A percentile compares a stretch with the other conserved stretches of the same genome.
phyloP scores from a whole-genome alignment of 805 yeast genomes.

The Barnettozyma wickerhamii region DNA sequence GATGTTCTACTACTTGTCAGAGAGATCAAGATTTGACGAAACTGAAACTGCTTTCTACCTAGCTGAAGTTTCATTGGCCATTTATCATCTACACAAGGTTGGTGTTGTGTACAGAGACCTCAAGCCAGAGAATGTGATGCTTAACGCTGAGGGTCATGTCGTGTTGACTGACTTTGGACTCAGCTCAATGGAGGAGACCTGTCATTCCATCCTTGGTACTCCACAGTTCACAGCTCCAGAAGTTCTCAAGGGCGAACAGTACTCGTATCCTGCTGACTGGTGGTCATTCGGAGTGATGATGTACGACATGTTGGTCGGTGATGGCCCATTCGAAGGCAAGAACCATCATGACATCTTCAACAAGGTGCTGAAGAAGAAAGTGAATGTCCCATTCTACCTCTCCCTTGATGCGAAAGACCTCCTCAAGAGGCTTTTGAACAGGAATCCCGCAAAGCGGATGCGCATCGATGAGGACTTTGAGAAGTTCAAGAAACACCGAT shows the following conservation, averaged over 20 bases:
- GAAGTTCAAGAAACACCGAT: slow-evolving; percentile 55
- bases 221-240: slow-evolving; percentile 75
- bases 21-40: slow-evolving; percentile 43
- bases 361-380: slow-evolving; percentile 59
- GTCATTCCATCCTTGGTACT: slow-evolving; percentile 39
- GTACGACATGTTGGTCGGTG: slow-evolving; percentile 74
- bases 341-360: slow-evolving; percentile 65
- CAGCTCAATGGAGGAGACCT: slow-evolving; percentile 36
- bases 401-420: slow-evolving; percentile 75
- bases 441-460: slow-evolving; percentile 62
- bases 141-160: slow-evolving; percentile 74
- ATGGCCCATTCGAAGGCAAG: slow-evolving; percentile 80
- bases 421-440: slow-evolving; percentile 58
- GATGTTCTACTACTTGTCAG: slow-evolving; percentile 44
- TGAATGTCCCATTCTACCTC: slow-evolving; percentile 62
- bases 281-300: slow-evolving; percentile 85
- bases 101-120: slow-evolving; percentile 87
- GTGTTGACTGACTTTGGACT: slow-evolving; percentile 86
- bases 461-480: slow-evolving; percentile 44
- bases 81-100: slow-evolving; percentile 67
- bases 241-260: slow-evolving; percentile 71
- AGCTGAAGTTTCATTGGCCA: slow-evolving; percentile 77
- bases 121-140: slow-evolving; percentile 85
- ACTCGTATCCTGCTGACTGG: slow-evolving; percentile 84
- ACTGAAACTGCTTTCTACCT: slow-evolving; percentile 69